A percentile compares a stretch with the other conserved stretches of the same genome.
Conservation (phyloP, 2,329 filamentous ascomycete species). For the Ambrosiella xylebori region DNA sequence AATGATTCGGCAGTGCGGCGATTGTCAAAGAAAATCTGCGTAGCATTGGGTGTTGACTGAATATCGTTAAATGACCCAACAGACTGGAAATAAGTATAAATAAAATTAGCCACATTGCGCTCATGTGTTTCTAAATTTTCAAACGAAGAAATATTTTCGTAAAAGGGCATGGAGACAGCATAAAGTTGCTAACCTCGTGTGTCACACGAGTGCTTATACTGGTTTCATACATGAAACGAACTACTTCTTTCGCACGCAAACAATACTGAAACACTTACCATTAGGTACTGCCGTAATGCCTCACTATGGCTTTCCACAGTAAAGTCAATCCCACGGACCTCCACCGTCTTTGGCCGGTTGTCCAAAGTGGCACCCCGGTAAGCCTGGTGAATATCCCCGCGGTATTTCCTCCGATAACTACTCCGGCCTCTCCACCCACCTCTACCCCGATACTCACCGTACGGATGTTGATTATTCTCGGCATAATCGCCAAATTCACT, state of each 20-base stretch:
- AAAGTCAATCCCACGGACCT: slow-evolving; percentile 46
- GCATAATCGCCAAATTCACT: slow-evolving; percentile 25
- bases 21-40: slow-evolving; percentile 47
- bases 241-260: not conserved
- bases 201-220: not conserved
- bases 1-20: slow-evolving; percentile 56
- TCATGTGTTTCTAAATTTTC: not conserved
- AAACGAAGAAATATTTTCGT: too few species aligned
- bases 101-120: not conserved
- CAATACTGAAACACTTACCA: slow-evolving; percentile 30
- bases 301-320: slow-evolving; percentile 48
- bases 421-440: slow-evolving; percentile 21
- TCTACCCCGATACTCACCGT: slow-evolving; percentile 24
- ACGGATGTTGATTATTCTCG: slow-evolving; percentile 13
- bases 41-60: slow-evolving; percentile 27
- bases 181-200: too few species aligned
- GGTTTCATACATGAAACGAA: not conserved
- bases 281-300: slow-evolving; percentile 50
- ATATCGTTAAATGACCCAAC: slow-evolving; percentile 46
- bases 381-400: slow-evolving; percentile 31
- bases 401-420: slow-evolving; percentile 15
- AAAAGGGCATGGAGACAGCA: too few species aligned
- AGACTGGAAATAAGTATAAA: slow-evolving; percentile 25
- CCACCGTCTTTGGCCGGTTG: slow-evolving; percentile 54
- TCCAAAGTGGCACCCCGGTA: slow-evolving; percentile 54